A percentile compares a stretch with the other conserved stretches of the same genome.
Conservation (phyloP, 345 rosid species). For the Xanthoceras sorbifolium region DNA sequence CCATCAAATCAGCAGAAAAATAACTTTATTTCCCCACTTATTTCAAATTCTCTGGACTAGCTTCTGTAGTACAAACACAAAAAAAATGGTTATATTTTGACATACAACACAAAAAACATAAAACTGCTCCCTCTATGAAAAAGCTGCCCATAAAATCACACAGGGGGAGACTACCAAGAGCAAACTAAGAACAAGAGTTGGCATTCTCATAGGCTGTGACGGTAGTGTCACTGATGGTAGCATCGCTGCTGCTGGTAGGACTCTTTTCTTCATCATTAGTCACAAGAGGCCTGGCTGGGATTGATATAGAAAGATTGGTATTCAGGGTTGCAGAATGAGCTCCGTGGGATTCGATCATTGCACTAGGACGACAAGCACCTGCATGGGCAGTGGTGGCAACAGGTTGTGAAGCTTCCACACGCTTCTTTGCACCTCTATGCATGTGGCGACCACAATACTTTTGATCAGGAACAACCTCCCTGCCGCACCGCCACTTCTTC, state of each 20-base stretch:
- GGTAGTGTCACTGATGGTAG: conserved; percentile 54
- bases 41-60: background rate
- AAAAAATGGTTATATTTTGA: background rate
- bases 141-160: background rate
- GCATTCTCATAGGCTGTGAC: conserved; percentile 28
- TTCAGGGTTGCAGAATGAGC: conserved; percentile 13
- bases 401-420: conserved; percentile 1
- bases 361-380: background rate
- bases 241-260: conserved; percentile 51
- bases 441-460: conserved; percentile 66
- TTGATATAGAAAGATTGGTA: conserved; percentile 39
- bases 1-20: background rate
- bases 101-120: background rate
- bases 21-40: too few species aligned
- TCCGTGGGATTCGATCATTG: background rate
- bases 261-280: conserved; percentile 35
- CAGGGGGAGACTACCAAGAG: conserved; percentile 24
- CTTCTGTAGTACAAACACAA: background rate
- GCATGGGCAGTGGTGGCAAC: background rate
- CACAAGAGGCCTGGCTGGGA: conserved; percentile 29
- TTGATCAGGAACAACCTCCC: conserved; percentile 50
- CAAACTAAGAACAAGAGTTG: conserved; percentile 30
- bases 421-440: conserved; percentile 66
- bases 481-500: conserved; percentile 74
- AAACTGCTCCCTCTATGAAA: background rate